Evolutionary conservation across 2,329 filamentous ascomycete genomes (phyloP).

Genomic region (Plectosphaerella cucumerina): DNA sequence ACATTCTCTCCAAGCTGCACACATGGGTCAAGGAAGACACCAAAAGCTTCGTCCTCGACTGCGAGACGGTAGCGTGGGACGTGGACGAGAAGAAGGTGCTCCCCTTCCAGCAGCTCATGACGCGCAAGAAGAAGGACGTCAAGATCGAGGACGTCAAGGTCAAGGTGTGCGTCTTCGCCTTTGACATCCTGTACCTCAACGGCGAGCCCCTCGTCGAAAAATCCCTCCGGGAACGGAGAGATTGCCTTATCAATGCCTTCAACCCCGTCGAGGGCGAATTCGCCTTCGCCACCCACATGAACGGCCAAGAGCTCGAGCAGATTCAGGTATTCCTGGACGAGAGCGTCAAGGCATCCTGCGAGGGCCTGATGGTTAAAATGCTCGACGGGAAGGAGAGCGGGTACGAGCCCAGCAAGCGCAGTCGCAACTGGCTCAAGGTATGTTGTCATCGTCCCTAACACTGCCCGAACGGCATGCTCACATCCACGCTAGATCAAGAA

Average conservation of each 20-base stretch:
- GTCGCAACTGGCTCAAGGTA: conserved; percentile 96
- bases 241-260: conserved; percentile 71
- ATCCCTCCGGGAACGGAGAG: conserved; percentile 76
- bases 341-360: conserved; percentile 90
- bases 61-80: conserved; percentile 97
- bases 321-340: conserved; percentile 93
- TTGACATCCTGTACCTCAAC: conserved; percentile 90
- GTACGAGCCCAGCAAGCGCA: conserved; percentile 94
- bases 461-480: not conserved
- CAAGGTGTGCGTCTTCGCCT: conserved; percentile 95
- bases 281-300: conserved; percentile 78
- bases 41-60: conserved; percentile 96
- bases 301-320: conserved; percentile 86
- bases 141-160: conserved; percentile 93
- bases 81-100: conserved; percentile 90
- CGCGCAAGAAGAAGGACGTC: conserved; percentile 94
- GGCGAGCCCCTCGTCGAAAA: conserved; percentile 87
- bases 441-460: not conserved
- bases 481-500: conserved; percentile 72
- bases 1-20: conserved; percentile 83
- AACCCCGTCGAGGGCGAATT: conserved; percentile 83
- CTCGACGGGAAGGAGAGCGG: conserved; percentile 86
- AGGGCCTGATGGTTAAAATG: conserved; percentile 99
- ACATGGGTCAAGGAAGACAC: conserved; percentile 88
- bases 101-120: conserved; percentile 98